phyloP scores from a whole-genome alignment of 2,329 filamentous ascomycete species.

The Colletotrichum coccodes region DNA sequence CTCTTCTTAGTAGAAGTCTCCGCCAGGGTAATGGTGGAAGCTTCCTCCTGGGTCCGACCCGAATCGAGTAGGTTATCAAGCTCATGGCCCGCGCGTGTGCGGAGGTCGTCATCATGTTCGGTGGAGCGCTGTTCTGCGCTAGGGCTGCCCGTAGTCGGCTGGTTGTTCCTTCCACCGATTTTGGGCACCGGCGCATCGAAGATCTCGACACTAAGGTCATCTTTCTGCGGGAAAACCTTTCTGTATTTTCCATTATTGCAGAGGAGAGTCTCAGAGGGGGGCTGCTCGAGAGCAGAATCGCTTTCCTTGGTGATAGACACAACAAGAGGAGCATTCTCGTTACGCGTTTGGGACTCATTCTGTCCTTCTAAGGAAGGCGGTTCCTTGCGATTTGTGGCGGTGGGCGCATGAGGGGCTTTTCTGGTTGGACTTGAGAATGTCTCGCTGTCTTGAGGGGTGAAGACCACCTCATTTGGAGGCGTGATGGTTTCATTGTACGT shows the following conservation, averaged over 20 bases:
- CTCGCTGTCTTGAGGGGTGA: not conserved
- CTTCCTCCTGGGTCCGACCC: not conserved
- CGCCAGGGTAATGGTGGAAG: no score
- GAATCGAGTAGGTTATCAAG: conserved; percentile 1
- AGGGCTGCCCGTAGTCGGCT: not conserved
- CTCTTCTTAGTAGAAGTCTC: conserved; percentile 6
- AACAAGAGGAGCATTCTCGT: not conserved
- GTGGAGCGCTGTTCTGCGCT: not conserved
- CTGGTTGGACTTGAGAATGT: not conserved
- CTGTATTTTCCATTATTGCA: conserved; percentile 7
- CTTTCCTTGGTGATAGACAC: not conserved
- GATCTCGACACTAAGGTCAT: not conserved
- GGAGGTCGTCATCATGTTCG: not conserved
- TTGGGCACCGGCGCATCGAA: not conserved
- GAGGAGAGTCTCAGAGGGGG: not conserved
- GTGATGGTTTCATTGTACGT: no score
- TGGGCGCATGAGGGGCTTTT: not conserved
- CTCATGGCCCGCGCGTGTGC: not conserved
- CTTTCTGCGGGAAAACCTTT: not conserved
- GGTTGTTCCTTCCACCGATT: not conserved
- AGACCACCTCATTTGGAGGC: not conserved
- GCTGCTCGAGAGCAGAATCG: not conserved
- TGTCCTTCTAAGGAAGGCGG: not conserved
- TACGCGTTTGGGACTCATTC: not conserved
- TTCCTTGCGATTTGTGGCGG: not conserved